phyloP scores from a whole-genome alignment of 2,329 filamentous ascomycete species.

The Xylariaceae sp. region DNA sequence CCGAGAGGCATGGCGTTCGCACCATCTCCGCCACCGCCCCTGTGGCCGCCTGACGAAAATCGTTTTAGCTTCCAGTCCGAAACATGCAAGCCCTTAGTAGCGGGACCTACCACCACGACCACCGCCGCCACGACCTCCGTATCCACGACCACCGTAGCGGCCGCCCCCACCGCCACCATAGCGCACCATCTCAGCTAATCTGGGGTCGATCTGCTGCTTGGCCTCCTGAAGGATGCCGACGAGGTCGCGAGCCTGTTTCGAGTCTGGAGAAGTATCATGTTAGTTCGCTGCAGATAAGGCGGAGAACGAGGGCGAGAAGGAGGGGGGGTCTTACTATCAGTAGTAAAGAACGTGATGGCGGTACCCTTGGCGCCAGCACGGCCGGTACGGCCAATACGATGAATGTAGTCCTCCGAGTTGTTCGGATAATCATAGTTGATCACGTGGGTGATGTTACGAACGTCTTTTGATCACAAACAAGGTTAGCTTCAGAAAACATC shows the following conservation, averaged over 20 bases:
- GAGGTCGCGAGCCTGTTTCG: constrained; percentile 95
- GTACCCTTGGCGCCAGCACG: constrained; percentile 92
- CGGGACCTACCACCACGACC: constrained; percentile 31
- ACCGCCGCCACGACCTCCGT: constrained; percentile 59
- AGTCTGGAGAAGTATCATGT: constrained; percentile 54
- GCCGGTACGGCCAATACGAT: constrained; percentile 92
- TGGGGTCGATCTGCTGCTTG: constrained; percentile 96
- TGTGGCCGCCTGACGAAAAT: constrained; percentile 33
- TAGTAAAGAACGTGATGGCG: constrained; percentile 97
- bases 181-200: constrained; percentile 91
- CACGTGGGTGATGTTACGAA: constrained; percentile 99
- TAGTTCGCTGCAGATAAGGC: constrained; percentile 31
- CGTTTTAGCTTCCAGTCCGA: constrained; percentile 9
- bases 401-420: constrained; percentile 98
- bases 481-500: constrained; percentile 76
- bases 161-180: constrained; percentile 81
- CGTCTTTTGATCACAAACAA: constrained; percentile 75
- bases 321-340: constrained; percentile 75
- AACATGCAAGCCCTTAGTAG: neutral
- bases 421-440: constrained; percentile 99
- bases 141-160: constrained; percentile 62
- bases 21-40: constrained; percentile 42
- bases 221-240: constrained; percentile 88
- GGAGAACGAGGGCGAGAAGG: neutral
- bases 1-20: constrained; percentile 33